These are phyloP conservation scores for Stemphylium lycopersici DNA, from an alignment of 2,329 filamentous ascomycete species.

Conservation along the genomic window DNA sequence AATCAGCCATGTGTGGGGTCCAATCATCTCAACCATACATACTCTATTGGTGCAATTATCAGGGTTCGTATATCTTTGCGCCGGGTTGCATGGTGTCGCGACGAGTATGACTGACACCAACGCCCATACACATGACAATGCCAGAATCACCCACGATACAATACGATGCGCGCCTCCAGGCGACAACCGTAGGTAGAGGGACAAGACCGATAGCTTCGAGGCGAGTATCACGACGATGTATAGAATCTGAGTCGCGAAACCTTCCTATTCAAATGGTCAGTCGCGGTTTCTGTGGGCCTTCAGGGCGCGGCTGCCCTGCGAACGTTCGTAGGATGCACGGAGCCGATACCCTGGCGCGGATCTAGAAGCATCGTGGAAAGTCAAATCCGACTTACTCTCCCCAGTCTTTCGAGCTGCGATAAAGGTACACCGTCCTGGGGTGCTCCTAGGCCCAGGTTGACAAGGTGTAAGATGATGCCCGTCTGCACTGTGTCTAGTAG, in stretches of 20 bases:
- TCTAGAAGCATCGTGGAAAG: background rate
- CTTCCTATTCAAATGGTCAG: conserved; percentile 32
- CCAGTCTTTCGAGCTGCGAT: conserved; percentile 26
- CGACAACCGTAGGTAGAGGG: conserved; percentile 39
- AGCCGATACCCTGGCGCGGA: conserved; percentile 18
- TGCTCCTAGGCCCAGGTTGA: conserved; percentile 33
- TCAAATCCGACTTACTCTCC: conserved; percentile 29
- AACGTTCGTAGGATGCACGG: conserved; percentile 5
- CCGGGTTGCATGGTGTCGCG: conserved; percentile 33
- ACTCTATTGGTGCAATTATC: conserved; percentile 30
- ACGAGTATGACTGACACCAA: conserved; percentile 34
- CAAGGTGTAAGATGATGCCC: conserved; percentile 33
- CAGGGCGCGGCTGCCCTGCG: conserved; percentile 1
- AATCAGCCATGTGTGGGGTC: background rate
- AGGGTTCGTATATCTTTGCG: conserved; percentile 21
- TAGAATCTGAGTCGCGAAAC: conserved; percentile 39
- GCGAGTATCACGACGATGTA: conserved; percentile 37
- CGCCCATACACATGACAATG: conserved; percentile 30
- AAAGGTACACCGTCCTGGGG: conserved; percentile 20
- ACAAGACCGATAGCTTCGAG: conserved; percentile 37
- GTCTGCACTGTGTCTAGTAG: conserved; percentile 35
- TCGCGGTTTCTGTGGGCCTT: conserved; percentile 1
- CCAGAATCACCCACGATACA: conserved; percentile 26
- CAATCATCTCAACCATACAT: conserved; percentile 4
- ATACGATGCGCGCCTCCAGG: conserved; percentile 28